Conservation (phyloP, 2,329 filamentous ascomycete species). For the Pseudocercospora eumusae region DNA sequence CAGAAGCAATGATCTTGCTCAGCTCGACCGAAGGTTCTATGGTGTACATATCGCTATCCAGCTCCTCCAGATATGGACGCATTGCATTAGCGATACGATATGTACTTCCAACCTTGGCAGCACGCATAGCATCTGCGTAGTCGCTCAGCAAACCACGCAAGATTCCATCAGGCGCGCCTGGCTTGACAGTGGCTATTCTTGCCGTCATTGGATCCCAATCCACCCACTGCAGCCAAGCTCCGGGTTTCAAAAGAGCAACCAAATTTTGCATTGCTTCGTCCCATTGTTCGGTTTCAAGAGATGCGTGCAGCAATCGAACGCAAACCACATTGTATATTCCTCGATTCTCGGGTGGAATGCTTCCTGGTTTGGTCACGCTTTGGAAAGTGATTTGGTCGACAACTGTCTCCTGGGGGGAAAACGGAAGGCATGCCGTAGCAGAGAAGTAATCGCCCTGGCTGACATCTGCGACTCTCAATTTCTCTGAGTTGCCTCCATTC, state of each 20-base stretch:
- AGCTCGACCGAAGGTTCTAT: conserved; percentile 24
- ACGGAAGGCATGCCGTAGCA: background rate
- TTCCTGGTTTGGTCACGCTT: background rate
- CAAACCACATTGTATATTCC: conserved; percentile 23
- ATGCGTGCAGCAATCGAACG: conserved; percentile 18
- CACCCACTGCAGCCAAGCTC: conserved; percentile 22
- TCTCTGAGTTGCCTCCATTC: background rate
- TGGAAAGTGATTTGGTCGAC: background rate
- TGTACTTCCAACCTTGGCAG: conserved; percentile 20
- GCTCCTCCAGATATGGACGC: conserved; percentile 14
- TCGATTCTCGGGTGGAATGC: background rate
- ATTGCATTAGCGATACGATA: conserved; percentile 24
- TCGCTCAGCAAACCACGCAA: conserved; percentile 20
- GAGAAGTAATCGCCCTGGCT: conserved; percentile 12
- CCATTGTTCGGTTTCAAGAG: conserved; percentile 19
- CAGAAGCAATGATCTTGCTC: conserved; percentile 20
- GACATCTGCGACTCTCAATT: conserved; percentile 19
- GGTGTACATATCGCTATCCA: conserved; percentile 26
- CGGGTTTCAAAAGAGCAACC: conserved; percentile 20
- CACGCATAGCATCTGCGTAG: conserved; percentile 21
- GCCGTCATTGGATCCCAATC: conserved; percentile 26
- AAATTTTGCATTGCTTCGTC: conserved; percentile 15
- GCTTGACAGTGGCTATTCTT: conserved; percentile 25
- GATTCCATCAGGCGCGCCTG: conserved; percentile 20
- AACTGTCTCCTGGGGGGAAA: background rate